These are phyloP conservation scores for Halenospora varia DNA, from an alignment of 495 filamentous ascomycete species.

Conservation along the genomic window DNA sequence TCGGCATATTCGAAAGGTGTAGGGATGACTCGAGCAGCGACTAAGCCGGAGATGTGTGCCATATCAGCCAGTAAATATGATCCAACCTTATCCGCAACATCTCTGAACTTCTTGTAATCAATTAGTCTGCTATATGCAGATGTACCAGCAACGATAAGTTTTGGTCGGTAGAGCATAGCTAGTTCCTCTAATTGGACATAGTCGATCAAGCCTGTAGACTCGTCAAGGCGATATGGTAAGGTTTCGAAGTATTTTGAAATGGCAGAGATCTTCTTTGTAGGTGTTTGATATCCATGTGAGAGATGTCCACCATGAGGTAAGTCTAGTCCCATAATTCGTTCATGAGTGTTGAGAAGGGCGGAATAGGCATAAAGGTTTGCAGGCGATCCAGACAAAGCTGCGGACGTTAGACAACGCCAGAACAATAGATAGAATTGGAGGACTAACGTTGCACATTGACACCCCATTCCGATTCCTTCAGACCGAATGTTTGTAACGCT, in stretches of 20 bases:
- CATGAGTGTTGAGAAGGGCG: constrained; percentile 84
- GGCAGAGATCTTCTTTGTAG: constrained; percentile 96
- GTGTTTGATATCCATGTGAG: constrained; percentile 96
- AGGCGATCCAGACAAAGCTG: constrained; percentile 91
- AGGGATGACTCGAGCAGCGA: constrained; percentile 86
- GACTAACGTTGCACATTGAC: constrained; percentile 91
- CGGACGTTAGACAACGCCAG: neutral
- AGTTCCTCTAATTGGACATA: constrained; percentile 85
- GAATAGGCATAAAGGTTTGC: constrained; percentile 97
- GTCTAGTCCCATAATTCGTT: constrained; percentile 95
- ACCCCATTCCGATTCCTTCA: constrained; percentile 87
- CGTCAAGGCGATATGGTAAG: constrained; percentile 86
- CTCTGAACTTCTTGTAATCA: constrained; percentile 84
- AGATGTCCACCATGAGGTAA: constrained; percentile 95
- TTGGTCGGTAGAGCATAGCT: constrained; percentile 84
- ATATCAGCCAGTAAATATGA: constrained; percentile 93
- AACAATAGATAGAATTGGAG: neutral
- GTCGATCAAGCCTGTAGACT: constrained; percentile 88
- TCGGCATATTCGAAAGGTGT: constrained; percentile 88
- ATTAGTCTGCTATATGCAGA: constrained; percentile 93
- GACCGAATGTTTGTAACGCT: constrained; percentile 79
- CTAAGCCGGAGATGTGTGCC: constrained; percentile 94
- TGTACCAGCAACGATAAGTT: constrained; percentile 91
- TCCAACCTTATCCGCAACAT: constrained; percentile 83
- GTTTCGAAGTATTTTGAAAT: constrained; percentile 99